Conservation (phyloP, 371 early-diverging fungal genomes). For the Circinella umbellata region DNA sequence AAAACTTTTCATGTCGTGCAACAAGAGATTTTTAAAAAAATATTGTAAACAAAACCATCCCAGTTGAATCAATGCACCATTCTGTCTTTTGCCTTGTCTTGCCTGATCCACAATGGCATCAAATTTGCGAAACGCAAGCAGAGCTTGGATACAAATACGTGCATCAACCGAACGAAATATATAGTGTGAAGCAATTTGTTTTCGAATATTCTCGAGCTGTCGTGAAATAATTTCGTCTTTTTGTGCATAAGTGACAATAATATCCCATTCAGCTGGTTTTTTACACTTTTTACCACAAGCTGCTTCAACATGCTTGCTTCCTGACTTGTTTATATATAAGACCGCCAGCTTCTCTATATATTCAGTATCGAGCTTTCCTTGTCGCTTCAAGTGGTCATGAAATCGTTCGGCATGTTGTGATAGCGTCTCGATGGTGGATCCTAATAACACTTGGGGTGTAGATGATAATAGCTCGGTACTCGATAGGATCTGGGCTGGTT, state of each 20-base stretch:
- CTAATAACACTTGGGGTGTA: conserved; percentile 35
- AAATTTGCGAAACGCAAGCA: conserved; percentile 18
- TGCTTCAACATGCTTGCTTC: conserved; percentile 30
- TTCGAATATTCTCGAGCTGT: conserved; percentile 17
- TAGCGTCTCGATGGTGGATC: conserved; percentile 21
- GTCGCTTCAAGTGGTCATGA: conserved; percentile 27
- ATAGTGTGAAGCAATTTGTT: conserved; percentile 4
- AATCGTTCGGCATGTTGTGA: conserved; percentile 32
- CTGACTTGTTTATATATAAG: conserved; percentile 35
- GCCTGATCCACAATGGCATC: conserved; percentile 13
- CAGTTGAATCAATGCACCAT: conserved; percentile 12
- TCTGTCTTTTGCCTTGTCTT: background rate
- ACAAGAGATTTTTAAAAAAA: conserved; percentile 16
- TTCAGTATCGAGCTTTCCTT: conserved; percentile 29
- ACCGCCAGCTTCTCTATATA: conserved; percentile 35
- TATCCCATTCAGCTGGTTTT: conserved; percentile 31
- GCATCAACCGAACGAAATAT: conserved; percentile 22
- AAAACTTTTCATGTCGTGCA: background rate
- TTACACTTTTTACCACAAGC: conserved; percentile 43
- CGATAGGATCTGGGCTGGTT: conserved; percentile 20
- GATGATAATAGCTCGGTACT: conserved; percentile 17
- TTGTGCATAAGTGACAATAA: conserved; percentile 9
- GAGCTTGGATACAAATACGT: conserved; percentile 23
- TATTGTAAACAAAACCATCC: conserved; percentile 19
- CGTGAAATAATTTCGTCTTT: conserved; percentile 3